Base-by-base conservation (phyloP, 2,329 filamentous ascomycete genomes). In the Colletotrichum agaves region DNA sequence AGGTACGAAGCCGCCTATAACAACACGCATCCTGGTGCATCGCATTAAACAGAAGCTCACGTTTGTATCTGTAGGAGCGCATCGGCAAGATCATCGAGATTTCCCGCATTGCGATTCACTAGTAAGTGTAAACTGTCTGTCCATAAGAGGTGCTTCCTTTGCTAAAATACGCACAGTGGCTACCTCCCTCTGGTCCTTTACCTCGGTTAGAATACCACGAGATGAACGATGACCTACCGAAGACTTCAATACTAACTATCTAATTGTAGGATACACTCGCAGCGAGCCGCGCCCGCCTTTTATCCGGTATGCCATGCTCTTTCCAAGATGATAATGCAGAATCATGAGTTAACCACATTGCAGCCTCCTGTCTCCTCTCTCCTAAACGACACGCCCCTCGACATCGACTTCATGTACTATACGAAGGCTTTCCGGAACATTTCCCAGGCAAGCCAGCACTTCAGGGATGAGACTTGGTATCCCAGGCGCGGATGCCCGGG, bases 181-280 rank as follows among this genome's bases (percentile, higher is more conserved):
- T 99, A 98, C 82, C 89, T 99, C 67, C 96, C 96, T 75, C 82
- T 99, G 81, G 97, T 99, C 79, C 88, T 99, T 80, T 99, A 98
- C 82, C 91, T 99, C 75, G 96, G 93, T 96, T 90, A 76, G 79
- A 61, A 63, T 43, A 33, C 61, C 2, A n/a, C 50, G 19, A 37
- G 13, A 49, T 8, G 8, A 58, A 19, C 15, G 10, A n/a, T 31
- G 39, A 50, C 55, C 4, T 33, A 17, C 50, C 33, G 13, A 31
- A 13, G 13, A 49, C 43, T 13, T 17, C n/a, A 21, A 50, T 31
- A 75, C 75, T 80, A 61, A 80, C 49, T 11, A 12, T 13, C 17
- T 41, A 13, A 17, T 19, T 31, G 10, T 17, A 96, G 93, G 95
- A 74, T 98, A 97, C 85, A 97, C 95, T 62, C 91, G 93, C 80